phyloP scores from a whole-genome alignment of 2,329 filamentous ascomycete genomes.

The Bipolaris oryzae region DNA sequence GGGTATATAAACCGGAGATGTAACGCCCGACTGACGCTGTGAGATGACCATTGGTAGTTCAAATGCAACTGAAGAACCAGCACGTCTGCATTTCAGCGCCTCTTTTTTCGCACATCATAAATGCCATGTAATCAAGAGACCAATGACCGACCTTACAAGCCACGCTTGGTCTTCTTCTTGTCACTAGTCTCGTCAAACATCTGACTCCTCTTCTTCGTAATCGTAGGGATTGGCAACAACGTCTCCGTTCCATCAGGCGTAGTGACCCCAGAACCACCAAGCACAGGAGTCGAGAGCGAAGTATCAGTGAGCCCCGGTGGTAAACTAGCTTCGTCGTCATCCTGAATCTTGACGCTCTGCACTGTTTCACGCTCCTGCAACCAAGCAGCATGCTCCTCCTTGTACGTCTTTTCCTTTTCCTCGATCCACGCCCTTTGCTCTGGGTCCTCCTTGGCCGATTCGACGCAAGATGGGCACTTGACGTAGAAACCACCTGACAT shows the following conservation, averaged over 20 bases:
- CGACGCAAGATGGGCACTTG: conserved; percentile 55
- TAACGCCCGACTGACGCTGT: too few species aligned
- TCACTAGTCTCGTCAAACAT: conserved; percentile 7
- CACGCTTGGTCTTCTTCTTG: conserved; percentile 28
- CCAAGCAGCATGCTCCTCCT: conserved; percentile 33
- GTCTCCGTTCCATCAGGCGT: conserved; percentile 26
- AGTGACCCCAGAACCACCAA: conserved; percentile 27
- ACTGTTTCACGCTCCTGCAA: conserved; percentile 23
- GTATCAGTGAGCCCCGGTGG: conserved; percentile 38
- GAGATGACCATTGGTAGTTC: not conserved
- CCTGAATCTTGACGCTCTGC: conserved; percentile 13
- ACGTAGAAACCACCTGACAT: conserved; percentile 58
- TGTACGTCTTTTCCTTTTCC: conserved; percentile 29
- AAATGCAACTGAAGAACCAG: not conserved
- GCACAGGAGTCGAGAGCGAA: conserved; percentile 31
- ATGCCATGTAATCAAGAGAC: conserved; percentile 7
- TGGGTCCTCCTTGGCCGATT: conserved; percentile 21
- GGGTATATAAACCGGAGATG: not conserved
- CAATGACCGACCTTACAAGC: conserved; percentile 12
- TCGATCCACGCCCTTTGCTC: conserved; percentile 33
- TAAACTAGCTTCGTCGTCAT: conserved; percentile 25
- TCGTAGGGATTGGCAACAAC: conserved; percentile 1
- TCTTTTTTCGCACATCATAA: not conserved
- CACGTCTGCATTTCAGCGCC: not conserved
- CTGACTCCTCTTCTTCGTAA: conserved; percentile 8